A percentile compares a stretch with the other conserved stretches of the same genome.
Conservation (phyloP, 2,329 filamentous ascomycete genomes). For the Fusarium globosum region DNA sequence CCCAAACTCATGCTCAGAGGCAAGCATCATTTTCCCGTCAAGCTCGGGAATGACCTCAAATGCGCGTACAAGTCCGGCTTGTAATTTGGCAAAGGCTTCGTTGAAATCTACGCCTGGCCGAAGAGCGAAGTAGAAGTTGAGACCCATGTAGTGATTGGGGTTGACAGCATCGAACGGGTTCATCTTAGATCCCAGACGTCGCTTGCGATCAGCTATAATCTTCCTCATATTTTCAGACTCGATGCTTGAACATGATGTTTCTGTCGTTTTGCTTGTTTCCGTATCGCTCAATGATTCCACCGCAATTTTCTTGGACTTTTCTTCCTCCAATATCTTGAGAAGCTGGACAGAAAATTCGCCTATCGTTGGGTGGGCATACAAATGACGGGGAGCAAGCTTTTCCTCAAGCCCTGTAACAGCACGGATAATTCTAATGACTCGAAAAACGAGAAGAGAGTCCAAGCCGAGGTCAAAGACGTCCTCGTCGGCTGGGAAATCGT, state of each 20-base stretch:
- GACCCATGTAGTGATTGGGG: slow-evolving; percentile 14
- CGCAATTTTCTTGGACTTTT: background rate
- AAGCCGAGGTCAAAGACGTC: slow-evolving; percentile 4
- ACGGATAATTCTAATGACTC: slow-evolving; percentile 4
- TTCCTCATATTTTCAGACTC: background rate
- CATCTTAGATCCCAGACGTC: background rate
- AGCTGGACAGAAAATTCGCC: background rate
- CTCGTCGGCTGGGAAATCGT: background rate
- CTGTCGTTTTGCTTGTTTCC: accelerated
- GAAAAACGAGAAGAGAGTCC: slow-evolving; percentile 3
- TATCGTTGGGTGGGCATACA: slow-evolving; percentile 1
- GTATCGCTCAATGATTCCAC: accelerated
- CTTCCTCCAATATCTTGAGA: background rate
- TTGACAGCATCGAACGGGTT: slow-evolving; percentile 10
- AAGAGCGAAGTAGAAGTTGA: slow-evolving; percentile 17
- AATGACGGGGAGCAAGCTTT: background rate
- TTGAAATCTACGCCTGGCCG: background rate
- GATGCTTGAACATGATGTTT: background rate
- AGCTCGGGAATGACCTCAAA: slow-evolving; percentile 9
- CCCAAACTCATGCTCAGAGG: slow-evolving; percentile 2
- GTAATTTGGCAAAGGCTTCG: background rate
- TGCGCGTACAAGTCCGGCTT: background rate
- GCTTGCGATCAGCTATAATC: background rate
- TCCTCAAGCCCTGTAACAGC: slow-evolving; percentile 2
- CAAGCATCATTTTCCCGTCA: slow-evolving; percentile 10